These are phyloP conservation scores for Macrocybe gigantea DNA, from an alignment of 768 basidiomycete genomes.

Conservation along the genomic window DNA sequence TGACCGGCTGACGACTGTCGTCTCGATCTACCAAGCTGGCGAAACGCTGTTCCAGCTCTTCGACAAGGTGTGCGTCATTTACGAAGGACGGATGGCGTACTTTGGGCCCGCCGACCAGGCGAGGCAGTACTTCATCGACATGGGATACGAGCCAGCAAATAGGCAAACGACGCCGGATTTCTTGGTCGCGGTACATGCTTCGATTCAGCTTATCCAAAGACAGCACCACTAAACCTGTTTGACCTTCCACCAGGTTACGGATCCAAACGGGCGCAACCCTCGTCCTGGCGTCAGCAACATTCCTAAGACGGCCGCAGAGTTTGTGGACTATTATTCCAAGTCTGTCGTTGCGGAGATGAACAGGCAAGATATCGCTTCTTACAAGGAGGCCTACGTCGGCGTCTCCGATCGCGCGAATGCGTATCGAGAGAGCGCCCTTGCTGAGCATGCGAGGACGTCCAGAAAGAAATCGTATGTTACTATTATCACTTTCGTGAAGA, in stretches of 20 bases:
- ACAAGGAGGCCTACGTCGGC: slow-evolving; percentile 38
- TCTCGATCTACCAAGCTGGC: slow-evolving; percentile 81
- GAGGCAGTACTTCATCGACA: slow-evolving; percentile 66
- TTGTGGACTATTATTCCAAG: slow-evolving; percentile 28
- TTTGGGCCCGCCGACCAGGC: slow-evolving; percentile 65
- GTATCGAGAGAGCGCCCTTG: slow-evolving; percentile 40
- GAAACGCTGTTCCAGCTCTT: slow-evolving; percentile 59
- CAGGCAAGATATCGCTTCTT: slow-evolving; percentile 40
- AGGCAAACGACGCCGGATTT: slow-evolving; percentile 66
- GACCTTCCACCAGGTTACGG: slow-evolving; percentile 28
- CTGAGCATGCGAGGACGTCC: slow-evolving; percentile 48
- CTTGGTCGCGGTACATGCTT: slow-evolving; percentile 42
- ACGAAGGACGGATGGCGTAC: slow-evolving; percentile 73
- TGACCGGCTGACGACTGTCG: slow-evolving; percentile 50
- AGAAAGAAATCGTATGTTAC: slow-evolving; percentile 21
- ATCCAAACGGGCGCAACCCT: slow-evolving; percentile 46
- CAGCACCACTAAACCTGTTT: neutral
- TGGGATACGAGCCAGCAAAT: slow-evolving; percentile 54
- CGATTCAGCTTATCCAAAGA: too few relatives aligned
- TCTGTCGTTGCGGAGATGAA: slow-evolving; percentile 30
- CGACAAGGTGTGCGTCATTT: slow-evolving; percentile 73
- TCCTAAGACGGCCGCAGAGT: slow-evolving; percentile 43
- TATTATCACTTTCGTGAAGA: neutral
- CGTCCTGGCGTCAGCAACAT: slow-evolving; percentile 24
- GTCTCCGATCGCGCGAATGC: slow-evolving; percentile 29